Evolutionary conservation across 129 eudicot species (phyloP), one percentile per base, ranked within the genome.

Genomic region (Deinandra increscens): DNA sequence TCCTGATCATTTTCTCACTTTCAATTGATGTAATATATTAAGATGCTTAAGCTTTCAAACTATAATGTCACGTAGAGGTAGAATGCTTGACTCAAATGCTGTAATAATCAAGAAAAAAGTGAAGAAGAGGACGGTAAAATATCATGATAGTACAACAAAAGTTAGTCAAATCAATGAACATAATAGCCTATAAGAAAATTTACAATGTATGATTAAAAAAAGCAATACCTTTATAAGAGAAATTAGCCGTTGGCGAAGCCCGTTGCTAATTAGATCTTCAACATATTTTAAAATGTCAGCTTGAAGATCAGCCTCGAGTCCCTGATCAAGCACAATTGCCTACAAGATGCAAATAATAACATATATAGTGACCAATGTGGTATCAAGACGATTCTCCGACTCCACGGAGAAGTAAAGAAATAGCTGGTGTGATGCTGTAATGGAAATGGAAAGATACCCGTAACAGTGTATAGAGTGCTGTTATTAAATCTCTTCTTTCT

Each of bases 281-380:
- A 90, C 54, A 44, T 80, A 90, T 72, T 81, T 87, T 31, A 90
- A 84, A 72, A 94, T 81, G 43, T 94, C 99, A 12, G 82, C 84
- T 75, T 87, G 83, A 64, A 94, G 81, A 77, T 85, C 97, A 75
- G 81, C 84, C 67, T 89, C 97, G 72, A 85, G 86, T 49, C 97
- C 99, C 51, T 91, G 89, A 76, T 94, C 99, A 71, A 94, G 94
- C 78, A 90, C 91, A 73, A 85, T 88, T 75, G 97, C 97, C 99
- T 94, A 85, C 79, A 82, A 64, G 33, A 61, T 36, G 41, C 69
- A 68, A 11, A 60, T 11, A 39, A 66, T 49, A 3, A 53, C 41
- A 4, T 42, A 10, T 15, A 60, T 13, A 1, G 20, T 15, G 33
- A 33, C 33, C 7, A 0, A 0, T 36, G 18, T 15, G 8, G 38